Evolutionary conservation across 202 grass and related monocot species (phyloP).

Genomic region (Sporobolus alterniflorus): DNA sequence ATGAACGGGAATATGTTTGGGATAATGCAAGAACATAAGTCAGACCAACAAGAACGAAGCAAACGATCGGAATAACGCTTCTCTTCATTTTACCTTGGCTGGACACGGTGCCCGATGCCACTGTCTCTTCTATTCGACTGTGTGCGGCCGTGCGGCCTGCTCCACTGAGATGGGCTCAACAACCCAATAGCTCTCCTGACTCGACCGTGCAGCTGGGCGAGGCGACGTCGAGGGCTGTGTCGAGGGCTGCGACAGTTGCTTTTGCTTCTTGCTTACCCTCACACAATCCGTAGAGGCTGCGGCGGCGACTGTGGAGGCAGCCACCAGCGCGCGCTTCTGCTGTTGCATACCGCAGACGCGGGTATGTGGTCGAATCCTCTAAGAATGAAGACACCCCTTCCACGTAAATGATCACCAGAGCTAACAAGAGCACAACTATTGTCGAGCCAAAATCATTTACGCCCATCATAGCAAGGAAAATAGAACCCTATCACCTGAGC

Average conservation of each 20-base stretch:
- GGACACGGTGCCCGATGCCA: too few species aligned
- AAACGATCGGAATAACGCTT: too few species aligned
- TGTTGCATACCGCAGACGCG: constrained; percentile 35
- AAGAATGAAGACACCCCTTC: constrained; percentile 18
- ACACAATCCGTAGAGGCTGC: constrained; percentile 33
- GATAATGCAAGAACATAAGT: too few species aligned
- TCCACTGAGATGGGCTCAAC: too few species aligned
- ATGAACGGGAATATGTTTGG: too few species aligned
- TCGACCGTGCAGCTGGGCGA: too few species aligned
- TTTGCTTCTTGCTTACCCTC: constrained; percentile 50
- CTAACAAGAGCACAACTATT: neutral
- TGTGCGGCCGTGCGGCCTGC: too few species aligned
- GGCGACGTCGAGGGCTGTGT: constrained; percentile 76
- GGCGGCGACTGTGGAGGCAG: constrained; percentile 40
- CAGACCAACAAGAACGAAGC: too few species aligned
- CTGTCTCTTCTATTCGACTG: too few species aligned
- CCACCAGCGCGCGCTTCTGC: constrained; percentile 46
- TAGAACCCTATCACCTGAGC: constrained; percentile 50
- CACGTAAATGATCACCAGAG: neutral
- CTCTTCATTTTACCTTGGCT: too few species aligned
- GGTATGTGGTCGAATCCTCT: constrained; percentile 42
- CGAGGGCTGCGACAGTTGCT: constrained; percentile 50
- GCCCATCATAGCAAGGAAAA: constrained; percentile 16
- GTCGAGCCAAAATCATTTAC: constrained; percentile 47
- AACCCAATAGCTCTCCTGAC: too few species aligned